Conservation (phyloP, 2,329 filamentous ascomycete genomes). For the Teratosphaeria epicoccoides region DNA sequence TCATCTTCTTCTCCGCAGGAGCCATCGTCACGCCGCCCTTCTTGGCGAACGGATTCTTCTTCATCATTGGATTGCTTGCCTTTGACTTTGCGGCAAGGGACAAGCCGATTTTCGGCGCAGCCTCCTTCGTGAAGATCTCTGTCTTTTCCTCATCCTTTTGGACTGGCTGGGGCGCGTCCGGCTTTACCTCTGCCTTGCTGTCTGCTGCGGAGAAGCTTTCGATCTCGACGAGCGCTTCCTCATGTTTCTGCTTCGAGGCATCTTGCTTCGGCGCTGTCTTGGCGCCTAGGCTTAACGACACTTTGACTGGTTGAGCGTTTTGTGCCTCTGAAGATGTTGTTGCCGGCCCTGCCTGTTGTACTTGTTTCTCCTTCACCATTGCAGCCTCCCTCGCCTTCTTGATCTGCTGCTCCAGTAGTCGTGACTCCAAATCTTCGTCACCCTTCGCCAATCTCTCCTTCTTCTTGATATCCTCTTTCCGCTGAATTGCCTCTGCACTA, state of each 20-base stretch:
- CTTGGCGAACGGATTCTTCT: slow-evolving; percentile 60
- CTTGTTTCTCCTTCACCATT: slow-evolving; percentile 30
- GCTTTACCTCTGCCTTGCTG: slow-evolving; percentile 2
- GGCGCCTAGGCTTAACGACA: slow-evolving; percentile 25
- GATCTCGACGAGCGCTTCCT: slow-evolving; percentile 19
- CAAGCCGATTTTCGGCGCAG: slow-evolving; percentile 46
- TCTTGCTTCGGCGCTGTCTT: slow-evolving; percentile 15
- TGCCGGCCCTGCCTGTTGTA: neutral
- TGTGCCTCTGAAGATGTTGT: slow-evolving; percentile 5
- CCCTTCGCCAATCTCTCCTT: slow-evolving; percentile 83
- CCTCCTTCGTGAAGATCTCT: slow-evolving; percentile 4
- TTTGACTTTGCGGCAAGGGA: slow-evolving; percentile 60
- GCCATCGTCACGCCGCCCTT: slow-evolving; percentile 42
- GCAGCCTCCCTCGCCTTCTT: slow-evolving; percentile 54
- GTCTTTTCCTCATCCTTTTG: slow-evolving; percentile 4
- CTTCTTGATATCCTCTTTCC: slow-evolving; percentile 69
- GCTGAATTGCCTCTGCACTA: slow-evolving; percentile 68
- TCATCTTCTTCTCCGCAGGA: slow-evolving; percentile 69
- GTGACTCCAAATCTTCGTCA: slow-evolving; percentile 81
- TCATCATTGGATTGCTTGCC: slow-evolving; percentile 57
- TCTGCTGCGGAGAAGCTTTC: slow-evolving; percentile 21
- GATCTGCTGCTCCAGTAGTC: slow-evolving; percentile 74
- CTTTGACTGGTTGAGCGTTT: slow-evolving; percentile 26
- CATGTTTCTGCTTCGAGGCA: slow-evolving; percentile 6
- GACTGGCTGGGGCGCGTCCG: neutral